Percentiles rank a stretch among this genome's conserved stretches.
Evolutionary conservation across 1,139 yeast genomes (phyloP).

Genomic region (Nakaseomyces bracarensis): DNA sequence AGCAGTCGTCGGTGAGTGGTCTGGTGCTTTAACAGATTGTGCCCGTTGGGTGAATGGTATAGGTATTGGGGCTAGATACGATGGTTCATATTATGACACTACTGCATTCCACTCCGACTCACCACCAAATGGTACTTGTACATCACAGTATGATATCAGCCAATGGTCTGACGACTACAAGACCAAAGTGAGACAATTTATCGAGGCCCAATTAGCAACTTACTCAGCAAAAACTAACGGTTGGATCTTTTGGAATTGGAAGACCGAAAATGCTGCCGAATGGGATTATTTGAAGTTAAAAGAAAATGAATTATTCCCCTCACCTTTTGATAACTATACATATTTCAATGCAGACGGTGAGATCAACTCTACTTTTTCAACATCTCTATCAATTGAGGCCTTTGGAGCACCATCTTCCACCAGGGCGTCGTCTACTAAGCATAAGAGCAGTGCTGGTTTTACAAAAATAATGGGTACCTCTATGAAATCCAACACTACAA

Average conservation of each 20-base stretch:
- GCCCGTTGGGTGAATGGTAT: slow-evolving; percentile 59
- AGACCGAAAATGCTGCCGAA: slow-evolving; percentile 52
- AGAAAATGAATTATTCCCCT: slow-evolving; percentile 47
- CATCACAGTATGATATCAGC: slow-evolving; percentile 18
- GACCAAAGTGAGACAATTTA: slow-evolving; percentile 37
- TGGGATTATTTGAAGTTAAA: slow-evolving; percentile 55
- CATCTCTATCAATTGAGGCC: slow-evolving; percentile 16
- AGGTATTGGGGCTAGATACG: slow-evolving; percentile 51
- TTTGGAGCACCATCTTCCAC: slow-evolving; percentile 11
- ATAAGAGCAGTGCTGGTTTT: slow-evolving; percentile 2
- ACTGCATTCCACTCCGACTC: slow-evolving; percentile 24
- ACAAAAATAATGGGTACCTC: neutral
- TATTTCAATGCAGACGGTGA: slow-evolving; percentile 28
- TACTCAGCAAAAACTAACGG: slow-evolving; percentile 40
- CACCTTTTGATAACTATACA: slow-evolving; percentile 41
- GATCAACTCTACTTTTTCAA: slow-evolving; percentile 13
- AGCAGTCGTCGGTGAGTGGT: slow-evolving; percentile 56
- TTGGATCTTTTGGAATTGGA: slow-evolving; percentile 66
- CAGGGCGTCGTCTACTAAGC: slow-evolving; percentile 4
- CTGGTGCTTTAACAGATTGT: slow-evolving; percentile 59
- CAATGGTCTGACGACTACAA: slow-evolving; percentile 34
- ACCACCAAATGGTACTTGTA: slow-evolving; percentile 17
- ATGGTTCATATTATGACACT: slow-evolving; percentile 40
- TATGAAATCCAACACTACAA: neutral
- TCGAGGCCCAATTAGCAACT: slow-evolving; percentile 45